These are phyloP conservation scores for Venturia aucupariae DNA, from an alignment of 2,329 filamentous ascomycete species.

Conservation along the genomic window DNA sequence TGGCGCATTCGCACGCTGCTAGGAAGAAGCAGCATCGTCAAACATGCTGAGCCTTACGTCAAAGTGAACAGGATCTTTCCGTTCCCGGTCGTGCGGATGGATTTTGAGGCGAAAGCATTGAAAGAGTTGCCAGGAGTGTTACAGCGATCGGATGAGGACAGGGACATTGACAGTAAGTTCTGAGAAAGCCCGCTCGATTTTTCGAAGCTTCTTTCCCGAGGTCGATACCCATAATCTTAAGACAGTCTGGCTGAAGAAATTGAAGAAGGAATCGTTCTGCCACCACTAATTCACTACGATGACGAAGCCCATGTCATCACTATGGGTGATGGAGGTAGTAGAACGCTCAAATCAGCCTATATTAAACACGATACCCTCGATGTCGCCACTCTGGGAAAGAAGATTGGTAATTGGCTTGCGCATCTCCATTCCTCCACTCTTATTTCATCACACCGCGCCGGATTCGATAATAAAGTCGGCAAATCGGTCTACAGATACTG, in stretches of 20 bases:
- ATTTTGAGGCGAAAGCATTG: slow-evolving; percentile 26
- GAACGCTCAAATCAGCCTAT: slow-evolving; percentile 27
- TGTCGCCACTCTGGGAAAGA: slow-evolving; percentile 20
- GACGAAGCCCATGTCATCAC: slow-evolving; percentile 22
- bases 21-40: slow-evolving; percentile 22
- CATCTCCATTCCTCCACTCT: slow-evolving; percentile 20
- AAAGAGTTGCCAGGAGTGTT: slow-evolving; percentile 18
- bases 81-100: slow-evolving; percentile 25
- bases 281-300: slow-evolving; percentile 22
- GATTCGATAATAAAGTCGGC: slow-evolving; percentile 24
- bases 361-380: slow-evolving; percentile 16
- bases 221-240: background rate
- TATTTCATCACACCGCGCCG: slow-evolving; percentile 13
- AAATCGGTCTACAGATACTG: slow-evolving; percentile 23
- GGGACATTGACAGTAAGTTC: background rate
- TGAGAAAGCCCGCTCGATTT: background rate
- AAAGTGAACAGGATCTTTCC: slow-evolving; percentile 20
- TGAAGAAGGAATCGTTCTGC: background rate
- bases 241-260: background rate
- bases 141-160: background rate
- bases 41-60: slow-evolving; percentile 28
- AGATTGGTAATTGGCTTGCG: slow-evolving; percentile 27
- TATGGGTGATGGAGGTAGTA: slow-evolving; percentile 25
- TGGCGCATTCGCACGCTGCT: slow-evolving; percentile 21
- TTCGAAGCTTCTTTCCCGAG: background rate